Evolutionary conservation across 2,329 filamentous ascomycete species (phyloP).

Genomic region (Aspergillus japonicus): DNA sequence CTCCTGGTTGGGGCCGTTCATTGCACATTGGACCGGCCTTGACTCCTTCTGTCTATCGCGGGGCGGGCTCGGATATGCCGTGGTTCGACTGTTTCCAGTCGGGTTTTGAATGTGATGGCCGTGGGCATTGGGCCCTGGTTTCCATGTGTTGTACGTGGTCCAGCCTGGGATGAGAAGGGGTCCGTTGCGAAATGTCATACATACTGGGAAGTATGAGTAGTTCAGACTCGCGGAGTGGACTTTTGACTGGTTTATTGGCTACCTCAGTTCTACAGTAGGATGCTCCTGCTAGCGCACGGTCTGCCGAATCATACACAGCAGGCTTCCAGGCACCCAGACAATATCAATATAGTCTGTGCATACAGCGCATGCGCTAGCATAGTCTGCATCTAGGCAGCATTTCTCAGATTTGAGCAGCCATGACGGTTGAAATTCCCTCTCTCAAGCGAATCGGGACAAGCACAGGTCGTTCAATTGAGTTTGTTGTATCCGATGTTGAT

Average conservation of each 20-base stretch:
- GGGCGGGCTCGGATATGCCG: conserved; percentile 2
- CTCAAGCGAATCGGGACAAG: no score
- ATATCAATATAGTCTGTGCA: neutral
- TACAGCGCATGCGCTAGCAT: neutral
- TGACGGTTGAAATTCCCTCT: neutral
- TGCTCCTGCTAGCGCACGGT: neutral
- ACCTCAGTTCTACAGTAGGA: neutral
- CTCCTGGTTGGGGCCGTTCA: neutral
- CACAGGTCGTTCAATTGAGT: no score
- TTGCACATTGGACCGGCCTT: neutral
- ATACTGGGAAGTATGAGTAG: neutral
- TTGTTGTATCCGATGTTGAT: neutral
- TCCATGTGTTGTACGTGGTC: neutral
- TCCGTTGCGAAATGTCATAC: neutral
- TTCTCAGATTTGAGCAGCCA: neutral
- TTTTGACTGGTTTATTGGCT: neutral
- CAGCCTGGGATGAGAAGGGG: neutral
- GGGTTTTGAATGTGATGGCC: neutral
- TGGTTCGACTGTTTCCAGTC: conserved; percentile 4
- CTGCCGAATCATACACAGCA: no score
- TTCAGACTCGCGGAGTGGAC: neutral
- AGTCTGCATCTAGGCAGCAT: neutral
- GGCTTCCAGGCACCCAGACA: neutral
- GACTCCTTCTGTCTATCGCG: neutral
- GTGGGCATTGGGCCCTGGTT: neutral